Evolutionary conservation across 371 early-diverging fungal genomes (phyloP), one percentile per base, ranked within the genome.

Genomic region (Mucor velutinosus): DNA sequence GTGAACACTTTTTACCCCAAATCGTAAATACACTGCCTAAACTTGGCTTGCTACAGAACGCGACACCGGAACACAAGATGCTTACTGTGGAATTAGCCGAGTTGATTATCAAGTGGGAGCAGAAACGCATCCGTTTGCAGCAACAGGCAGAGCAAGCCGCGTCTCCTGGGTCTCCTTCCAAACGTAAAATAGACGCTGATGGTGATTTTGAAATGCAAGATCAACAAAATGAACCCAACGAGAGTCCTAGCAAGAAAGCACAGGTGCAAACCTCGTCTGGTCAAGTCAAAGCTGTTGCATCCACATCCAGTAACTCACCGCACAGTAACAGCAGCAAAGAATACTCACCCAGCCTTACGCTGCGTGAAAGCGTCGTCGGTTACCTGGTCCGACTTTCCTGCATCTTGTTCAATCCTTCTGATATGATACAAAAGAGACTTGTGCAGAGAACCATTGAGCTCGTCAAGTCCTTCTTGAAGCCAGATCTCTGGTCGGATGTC

Each of bases 81-180:
- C 74, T 99, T 57, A 92, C 97, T 0, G 86, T 97, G 15, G 98
- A 97, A 62, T 81, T 98, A n/a, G 87, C 92, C 11, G 95, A 95
- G 27, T 78, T 98, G 60, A 88, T 98, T 39, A 73, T 95, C 27
- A 87, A 87, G 58, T 99, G 99, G 99, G 95, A 98, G 60, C 80
- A 80, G 29, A 83, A 76, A 25, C 85, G 90, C 10, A 64, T 60
- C 12, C 64, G 59, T 37, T 10, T 58, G 33, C 64, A 62, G 64
- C 67, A 70, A 27, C 59, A 73, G 37, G 4, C 4, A 0, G 64
- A 70, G 30, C 59, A 73, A 35, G 4, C 4, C 0, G 64, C 53
- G 39, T 69, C 6, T 39, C 62, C 56, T 65, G 63, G 17, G 1
- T 67, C 68, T 4, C 68, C 68, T 4, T 69, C 72, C 17, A 73